Evolutionary conservation across 148 eudicot species (phyloP), one percentile per base, ranked within the genome.

Genomic region (Hydrangea macrophylla): DNA sequence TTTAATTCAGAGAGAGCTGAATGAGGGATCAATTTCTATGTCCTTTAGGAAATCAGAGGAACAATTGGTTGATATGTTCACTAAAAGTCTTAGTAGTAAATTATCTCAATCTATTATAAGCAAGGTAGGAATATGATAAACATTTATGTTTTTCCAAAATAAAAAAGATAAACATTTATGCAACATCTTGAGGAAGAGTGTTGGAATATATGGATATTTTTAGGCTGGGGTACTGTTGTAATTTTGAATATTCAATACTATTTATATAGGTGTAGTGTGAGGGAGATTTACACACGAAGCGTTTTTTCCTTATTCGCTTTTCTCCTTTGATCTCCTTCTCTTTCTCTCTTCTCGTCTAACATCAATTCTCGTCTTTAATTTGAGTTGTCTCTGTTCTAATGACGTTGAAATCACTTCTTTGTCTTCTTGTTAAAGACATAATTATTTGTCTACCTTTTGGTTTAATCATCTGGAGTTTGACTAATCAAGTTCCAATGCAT

Each of bases 391-490:
- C 67, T 20, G n/a, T 37, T 5, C 9, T 12, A 27, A 22, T 0
- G 9, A 26, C 37, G 8, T 27, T 7, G 24, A 45, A 15, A 62
- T 40, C 53, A 9, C 39, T 28, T 48, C 20, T 17, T 8, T 42
- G 2, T 42, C 20, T 42, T 42, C 50, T 42, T 42, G 50, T 11
- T 2, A 42, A 42, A 42, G 2, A 0, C 50, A 42, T 42, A 42
- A 42, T 42, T 42, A 42, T 7, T 42, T 42, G 44, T 39, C 44
- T 39, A 39, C 6, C 54, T 18, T 55, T 35, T 6, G 28, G 44
- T 33, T 42, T 55, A 36, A 24, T 23, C 70, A 53, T 33, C 54
- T 65, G 26, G 35, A 18, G 60, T 54, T 20, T 39, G 62, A 57
- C 13, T 56, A 15, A 60, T 68, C 6, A 7, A 55, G n/a, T 26